These are phyloP conservation scores for Dimocarpus longan DNA, from an alignment of 345 rosid species.

Conservation along the genomic window DNA sequence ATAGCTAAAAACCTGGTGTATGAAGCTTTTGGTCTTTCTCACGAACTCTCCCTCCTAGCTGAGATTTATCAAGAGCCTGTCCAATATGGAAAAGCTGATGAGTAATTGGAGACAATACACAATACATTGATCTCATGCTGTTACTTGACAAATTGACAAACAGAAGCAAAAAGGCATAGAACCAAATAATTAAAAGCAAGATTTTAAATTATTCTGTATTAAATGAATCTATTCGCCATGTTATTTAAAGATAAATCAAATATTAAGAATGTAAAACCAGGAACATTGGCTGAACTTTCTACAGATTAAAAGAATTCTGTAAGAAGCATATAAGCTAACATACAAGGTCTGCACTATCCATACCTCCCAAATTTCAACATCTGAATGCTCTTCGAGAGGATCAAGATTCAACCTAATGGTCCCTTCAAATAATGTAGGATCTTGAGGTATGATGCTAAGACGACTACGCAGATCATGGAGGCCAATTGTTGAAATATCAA, in stretches of 20 bases:
- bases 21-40: constrained; percentile 86
- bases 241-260: not conserved
- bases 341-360: constrained; percentile 1
- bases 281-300: not conserved
- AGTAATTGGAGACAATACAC: not conserved
- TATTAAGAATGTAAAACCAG: not conserved
- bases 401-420: constrained; percentile 94
- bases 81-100: not conserved
- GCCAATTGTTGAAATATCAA: constrained; percentile 86
- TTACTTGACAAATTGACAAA: not conserved
- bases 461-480: constrained; percentile 97
- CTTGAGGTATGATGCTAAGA: constrained; percentile 97
- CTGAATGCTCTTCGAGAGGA: constrained; percentile 94
- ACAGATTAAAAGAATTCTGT: not conserved
- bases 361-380: constrained; percentile 93
- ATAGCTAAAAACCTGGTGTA: constrained; percentile 67
- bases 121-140: not conserved
- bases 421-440: constrained; percentile 97
- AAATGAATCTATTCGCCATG: not conserved
- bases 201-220: not conserved
- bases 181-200: not conserved
- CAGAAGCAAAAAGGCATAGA: not conserved
- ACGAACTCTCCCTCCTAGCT: constrained; percentile 86
- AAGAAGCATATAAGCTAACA: not conserved
- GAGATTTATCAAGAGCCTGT: constrained; percentile 97